Percentiles rank a stretch among this genome's conserved stretches.
phyloP scores from a whole-genome alignment of 75 land plant genomes.

The Pinus tabuliformis region DNA sequence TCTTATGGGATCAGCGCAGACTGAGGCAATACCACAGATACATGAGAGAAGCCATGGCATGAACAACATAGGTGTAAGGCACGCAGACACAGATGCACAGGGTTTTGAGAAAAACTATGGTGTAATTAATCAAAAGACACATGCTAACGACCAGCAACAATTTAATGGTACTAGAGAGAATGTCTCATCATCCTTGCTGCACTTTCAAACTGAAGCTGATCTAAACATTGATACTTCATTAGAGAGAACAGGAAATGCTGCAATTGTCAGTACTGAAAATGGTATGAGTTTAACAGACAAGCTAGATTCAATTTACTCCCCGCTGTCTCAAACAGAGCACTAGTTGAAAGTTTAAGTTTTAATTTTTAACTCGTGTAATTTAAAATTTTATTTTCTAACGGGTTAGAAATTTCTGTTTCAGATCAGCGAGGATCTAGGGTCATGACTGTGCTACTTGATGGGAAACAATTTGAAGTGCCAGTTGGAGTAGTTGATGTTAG shows the following conservation, averaged over 20 bases:
- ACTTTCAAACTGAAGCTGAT: background rate
- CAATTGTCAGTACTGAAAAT: background rate
- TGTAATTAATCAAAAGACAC: background rate
- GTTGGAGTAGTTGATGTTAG: constrained; percentile 15
- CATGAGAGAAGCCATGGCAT: constrained; percentile 1
- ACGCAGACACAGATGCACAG: background rate
- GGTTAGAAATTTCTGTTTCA: background rate
- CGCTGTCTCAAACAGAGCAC: background rate
- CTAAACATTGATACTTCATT: background rate
- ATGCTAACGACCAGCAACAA: background rate
- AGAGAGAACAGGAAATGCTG: background rate
- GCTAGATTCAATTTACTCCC: background rate
- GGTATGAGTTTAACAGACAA: background rate
- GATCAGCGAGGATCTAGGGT: background rate
- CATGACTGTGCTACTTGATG: constrained; percentile 16
- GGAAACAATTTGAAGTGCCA: constrained; percentile 21
- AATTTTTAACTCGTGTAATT: background rate
- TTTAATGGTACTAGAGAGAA: constrained; percentile 1
- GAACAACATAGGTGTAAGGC: background rate
- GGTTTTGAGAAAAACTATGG: background rate
- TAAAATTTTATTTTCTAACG: background rate
- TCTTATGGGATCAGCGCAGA: background rate
- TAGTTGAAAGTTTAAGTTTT: background rate
- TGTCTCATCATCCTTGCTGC: background rate
- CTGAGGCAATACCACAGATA: background rate